Evolutionary conservation across 495 filamentous ascomycete genomes (phyloP), one percentile per base, ranked within the genome.

Genomic region (Pyronema domesticum): DNA sequence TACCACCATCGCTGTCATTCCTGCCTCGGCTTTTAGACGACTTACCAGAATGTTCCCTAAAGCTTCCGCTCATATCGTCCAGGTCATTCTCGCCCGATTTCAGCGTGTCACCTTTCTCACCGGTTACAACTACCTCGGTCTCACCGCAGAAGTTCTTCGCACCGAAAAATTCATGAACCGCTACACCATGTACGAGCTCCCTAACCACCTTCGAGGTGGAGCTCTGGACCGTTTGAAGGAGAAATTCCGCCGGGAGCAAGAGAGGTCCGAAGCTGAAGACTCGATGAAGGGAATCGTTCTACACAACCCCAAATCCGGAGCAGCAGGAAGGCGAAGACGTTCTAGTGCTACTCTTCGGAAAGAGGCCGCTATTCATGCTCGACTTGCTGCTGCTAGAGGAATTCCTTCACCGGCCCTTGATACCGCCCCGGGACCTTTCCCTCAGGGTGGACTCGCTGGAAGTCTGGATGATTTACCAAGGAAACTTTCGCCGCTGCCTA

Each of bases 1-100:
- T 65, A 96, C 89, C 0, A 98, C 93, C 0, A 95, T 98, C 68
- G 91, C 91, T 13, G 91, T 98, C 61, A 96, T 98, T 58, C 91
- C 91, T 3, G 93, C 89, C 5, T 91, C 86, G 60, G 91, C 91
- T 3, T 98, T 98, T 66, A 79, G 86, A 53, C 82, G 91, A 7
- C 71, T 98, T 37, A 98, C 94, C n/a, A 74, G 84, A 58, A 82
- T 95, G 17, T 98, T 95, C 64, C 91, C 91, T 7, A 89, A 87
- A 69, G 91, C 91, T 3, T 94, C 91, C 9, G 85, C 93, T 6
- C 91, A 98, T 65, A 95, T 98, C 57, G 86, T 98, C 1, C 89
- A 96, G 55, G 91, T 98, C 30, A 96, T 98, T 51, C 68, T 98
- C 33, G 95, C 91, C 1, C 75, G 91, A 55, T 81, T 98, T 35